These are phyloP conservation scores for Agapanthus africanus DNA, from an alignment of 106 monocot genomes.

Conservation along the genomic window DNA sequence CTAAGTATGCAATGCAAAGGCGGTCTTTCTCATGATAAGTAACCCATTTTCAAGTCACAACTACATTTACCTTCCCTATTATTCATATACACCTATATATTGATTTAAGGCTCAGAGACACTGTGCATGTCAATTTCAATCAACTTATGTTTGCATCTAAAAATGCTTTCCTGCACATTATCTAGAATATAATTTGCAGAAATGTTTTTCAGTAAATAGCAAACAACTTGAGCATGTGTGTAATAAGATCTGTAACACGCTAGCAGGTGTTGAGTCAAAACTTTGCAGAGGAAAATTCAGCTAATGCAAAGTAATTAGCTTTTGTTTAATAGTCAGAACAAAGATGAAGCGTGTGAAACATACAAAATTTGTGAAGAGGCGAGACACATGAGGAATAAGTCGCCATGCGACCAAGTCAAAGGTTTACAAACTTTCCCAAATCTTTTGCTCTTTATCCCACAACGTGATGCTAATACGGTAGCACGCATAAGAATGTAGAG, in stretches of 20 bases:
- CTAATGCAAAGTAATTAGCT: not conserved
- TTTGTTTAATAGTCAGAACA: not conserved
- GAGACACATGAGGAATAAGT: slow-evolving; percentile 96
- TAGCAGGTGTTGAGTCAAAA: not conserved
- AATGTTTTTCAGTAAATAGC: not conserved
- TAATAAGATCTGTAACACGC: not conserved
- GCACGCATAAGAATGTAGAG: slow-evolving; percentile 92
- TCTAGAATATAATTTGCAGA: not conserved
- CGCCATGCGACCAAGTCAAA: slow-evolving; percentile 86
- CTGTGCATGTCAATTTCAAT: not conserved
- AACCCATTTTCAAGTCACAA: not conserved
- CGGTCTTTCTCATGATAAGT: not conserved
- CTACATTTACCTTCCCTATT: not conserved
- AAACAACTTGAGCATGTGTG: not conserved
- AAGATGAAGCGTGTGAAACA: slow-evolving; percentile 50
- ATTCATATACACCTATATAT: slow-evolving; percentile 1
- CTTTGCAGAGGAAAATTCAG: not conserved
- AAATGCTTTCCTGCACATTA: not conserved
- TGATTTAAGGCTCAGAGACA: not conserved
- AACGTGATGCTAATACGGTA: slow-evolving; percentile 87
- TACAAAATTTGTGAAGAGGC: slow-evolving; percentile 97
- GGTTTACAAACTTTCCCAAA: slow-evolving; percentile 90
- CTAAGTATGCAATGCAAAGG: not conserved
- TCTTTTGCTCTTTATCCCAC: slow-evolving; percentile 91
- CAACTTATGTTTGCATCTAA: not conserved